A percentile compares a stretch with the other conserved stretches of the same genome.
Conservation (phyloP, 2,329 filamentous ascomycete genomes). For the Sarocladium strictum region DNA sequence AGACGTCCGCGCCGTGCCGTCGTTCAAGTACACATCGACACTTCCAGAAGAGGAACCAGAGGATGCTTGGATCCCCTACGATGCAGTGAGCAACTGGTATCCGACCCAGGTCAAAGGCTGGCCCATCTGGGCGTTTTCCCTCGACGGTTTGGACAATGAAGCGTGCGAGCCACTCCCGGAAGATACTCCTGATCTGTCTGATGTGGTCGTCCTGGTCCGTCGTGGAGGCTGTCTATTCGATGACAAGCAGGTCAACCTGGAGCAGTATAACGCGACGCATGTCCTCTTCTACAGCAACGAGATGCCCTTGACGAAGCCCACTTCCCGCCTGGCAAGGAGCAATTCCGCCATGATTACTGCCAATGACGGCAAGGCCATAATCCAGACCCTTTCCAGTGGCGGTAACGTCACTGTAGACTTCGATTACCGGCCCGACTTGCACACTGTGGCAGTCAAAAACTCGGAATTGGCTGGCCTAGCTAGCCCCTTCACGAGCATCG, state of each 20-base stretch:
- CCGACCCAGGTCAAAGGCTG: not conserved
- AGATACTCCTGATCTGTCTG: slow-evolving; percentile 30
- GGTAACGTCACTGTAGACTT: slow-evolving; percentile 22
- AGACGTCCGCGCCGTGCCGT: slow-evolving; percentile 10
- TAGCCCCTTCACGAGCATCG: slow-evolving; percentile 40
- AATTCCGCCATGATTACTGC: slow-evolving; percentile 13
- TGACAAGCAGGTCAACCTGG: slow-evolving; percentile 22
- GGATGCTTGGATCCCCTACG: slow-evolving; percentile 26
- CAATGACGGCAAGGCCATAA: slow-evolving; percentile 14
- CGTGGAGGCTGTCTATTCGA: slow-evolving; percentile 26
- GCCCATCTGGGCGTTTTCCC: not conserved
- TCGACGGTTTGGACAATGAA: not conserved
- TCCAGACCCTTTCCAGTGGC: slow-evolving; percentile 19
- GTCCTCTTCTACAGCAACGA: slow-evolving; percentile 26
- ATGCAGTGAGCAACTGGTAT: too few relatives aligned
- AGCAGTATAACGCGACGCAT: slow-evolving; percentile 20
- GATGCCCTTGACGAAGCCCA: not conserved
- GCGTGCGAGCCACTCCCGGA: slow-evolving; percentile 31
- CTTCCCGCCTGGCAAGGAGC: not conserved
- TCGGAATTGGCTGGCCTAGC: too few relatives aligned
- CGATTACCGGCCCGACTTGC: too few relatives aligned
- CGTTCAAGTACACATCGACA: slow-evolving; percentile 11
- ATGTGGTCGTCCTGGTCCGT: slow-evolving; percentile 34
- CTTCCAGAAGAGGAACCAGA: slow-evolving; percentile 12
- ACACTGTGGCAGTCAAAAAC: too few relatives aligned